Evolutionary conservation across 139 green algal genomes (phyloP).

Genomic region (Closterium sp.): DNA sequence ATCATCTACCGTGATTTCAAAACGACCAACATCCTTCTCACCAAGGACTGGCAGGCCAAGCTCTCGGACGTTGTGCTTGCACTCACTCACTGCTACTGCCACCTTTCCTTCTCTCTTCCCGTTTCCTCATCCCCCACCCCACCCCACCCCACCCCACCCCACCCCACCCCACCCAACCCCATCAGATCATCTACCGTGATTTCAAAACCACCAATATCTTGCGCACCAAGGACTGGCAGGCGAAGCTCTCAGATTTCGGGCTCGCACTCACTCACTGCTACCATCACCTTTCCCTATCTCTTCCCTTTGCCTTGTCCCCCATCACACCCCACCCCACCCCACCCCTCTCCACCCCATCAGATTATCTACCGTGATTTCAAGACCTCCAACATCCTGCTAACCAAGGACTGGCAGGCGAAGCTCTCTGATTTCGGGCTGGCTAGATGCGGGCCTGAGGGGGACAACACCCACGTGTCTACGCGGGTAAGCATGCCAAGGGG

Average conservation of each 20-base stretch:
- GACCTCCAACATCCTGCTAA: slow-evolving; percentile 32
- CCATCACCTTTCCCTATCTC: no score
- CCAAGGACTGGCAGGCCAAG: no score
- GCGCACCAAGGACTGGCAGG: not conserved
- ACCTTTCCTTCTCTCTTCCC: no score
- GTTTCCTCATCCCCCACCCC: no score
- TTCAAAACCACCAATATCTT: slow-evolving; percentile 14
- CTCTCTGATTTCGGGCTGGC: slow-evolving; percentile 64
- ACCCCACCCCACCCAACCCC: no score
- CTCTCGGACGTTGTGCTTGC: no score
- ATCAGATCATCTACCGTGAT: slow-evolving; percentile 25
- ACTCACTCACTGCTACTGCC: no score
- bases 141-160: no score
- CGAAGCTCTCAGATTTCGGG: slow-evolving; percentile 60
- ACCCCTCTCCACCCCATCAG: not conserved
- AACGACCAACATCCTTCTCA: no score
- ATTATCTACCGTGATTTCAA: slow-evolving; percentile 37
- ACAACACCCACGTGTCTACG: slow-evolving; percentile 47
- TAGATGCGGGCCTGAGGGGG: slow-evolving; percentile 23
- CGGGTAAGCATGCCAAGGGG: slow-evolving; percentile 35
- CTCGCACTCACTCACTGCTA: slow-evolving; percentile 30
- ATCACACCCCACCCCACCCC: no score
- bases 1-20: no score
- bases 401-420: slow-evolving; percentile 8
- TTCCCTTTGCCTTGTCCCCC: no score